Evolutionary conservation across 257 asterid species (phyloP), one percentile per base, ranked within the genome.

Genomic region (Gynochthodes officinalis): DNA sequence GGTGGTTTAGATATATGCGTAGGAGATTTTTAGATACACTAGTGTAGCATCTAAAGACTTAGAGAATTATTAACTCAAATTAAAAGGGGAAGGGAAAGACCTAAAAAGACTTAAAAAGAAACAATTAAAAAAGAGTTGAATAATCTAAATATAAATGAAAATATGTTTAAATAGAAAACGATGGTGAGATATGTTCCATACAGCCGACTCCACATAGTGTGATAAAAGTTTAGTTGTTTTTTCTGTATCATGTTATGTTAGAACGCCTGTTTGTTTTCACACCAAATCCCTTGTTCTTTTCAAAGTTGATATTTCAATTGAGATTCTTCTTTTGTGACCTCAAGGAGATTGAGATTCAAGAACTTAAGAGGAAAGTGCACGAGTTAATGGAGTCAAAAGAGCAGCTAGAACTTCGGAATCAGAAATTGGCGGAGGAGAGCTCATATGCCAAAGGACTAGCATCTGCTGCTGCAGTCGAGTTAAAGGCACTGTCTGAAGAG

Each of bases 391-490:
- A 86, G 52, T 74, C 82, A 64, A 95, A 90, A 76, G 92, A 86
- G 52, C 97, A 89, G 75, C 84, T 95, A 35, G 97, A 89, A 79
- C 79, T 79, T 53, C 89, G 87, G 79, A 95, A 92, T 86, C 92
- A 81, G 75, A 95, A 90, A 88, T 89, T 95, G 59, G 96, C 97
- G 5, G 98, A 90, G 70, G 98, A 95, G 64, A 89, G 98, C 82
- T 84, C 95, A 32, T 95, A 95, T 39, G 99, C 99, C 72, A 95
- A 95, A 83, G 99, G 96, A 65, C 83, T 95, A 75, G 99, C 99
- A 63, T 95, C 98, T 59, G 99, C 97, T 49, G 99, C 99, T 71
- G 98, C 99, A 10, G 99, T 95, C 25, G 99, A 95, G 80, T 73
- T 95, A 62, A 95, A 95, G 79, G 96, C 99, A 49, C 85, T 95